These are phyloP conservation scores for Myriosclerotinia scirpicola DNA, from an alignment of 2,329 filamentous ascomycete species.

Conservation along the genomic window DNA sequence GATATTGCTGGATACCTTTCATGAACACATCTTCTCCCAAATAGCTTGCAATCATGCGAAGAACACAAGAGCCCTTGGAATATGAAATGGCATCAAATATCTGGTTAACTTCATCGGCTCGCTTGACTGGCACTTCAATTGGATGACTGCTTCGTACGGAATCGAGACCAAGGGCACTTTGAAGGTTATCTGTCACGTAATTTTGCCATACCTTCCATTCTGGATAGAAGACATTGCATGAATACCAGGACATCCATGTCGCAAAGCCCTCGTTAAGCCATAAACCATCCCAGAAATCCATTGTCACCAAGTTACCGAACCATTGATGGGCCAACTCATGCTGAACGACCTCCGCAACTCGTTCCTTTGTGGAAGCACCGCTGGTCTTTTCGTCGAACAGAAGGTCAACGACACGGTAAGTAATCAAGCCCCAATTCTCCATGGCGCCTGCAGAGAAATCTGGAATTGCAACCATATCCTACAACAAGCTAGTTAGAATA, in stretches of 20 bases:
- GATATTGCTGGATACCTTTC: constrained; percentile 84
- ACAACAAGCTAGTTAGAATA: background rate
- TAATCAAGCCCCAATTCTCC: constrained; percentile 98
- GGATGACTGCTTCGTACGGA: constrained; percentile 93
- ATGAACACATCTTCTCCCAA: constrained; percentile 91
- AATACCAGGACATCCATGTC: constrained; percentile 92
- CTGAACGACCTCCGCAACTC: constrained; percentile 92
- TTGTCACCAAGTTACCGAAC: constrained; percentile 97
- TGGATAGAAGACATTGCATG: constrained; percentile 91
- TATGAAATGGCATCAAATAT: constrained; percentile 99
- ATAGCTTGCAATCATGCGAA: constrained; percentile 96
- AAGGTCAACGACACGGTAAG: constrained; percentile 88
- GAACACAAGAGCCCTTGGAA: constrained; percentile 91
- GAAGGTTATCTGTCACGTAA: constrained; percentile 90
- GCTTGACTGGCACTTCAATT: constrained; percentile 94
- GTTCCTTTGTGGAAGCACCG: constrained; percentile 84
- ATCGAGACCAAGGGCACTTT: constrained; percentile 83
- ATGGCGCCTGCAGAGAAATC: constrained; percentile 92
- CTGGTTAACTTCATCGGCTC: constrained; percentile 94
- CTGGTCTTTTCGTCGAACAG: constrained; percentile 90
- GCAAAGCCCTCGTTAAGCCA: constrained; percentile 96
- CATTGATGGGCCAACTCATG: constrained; percentile 97
- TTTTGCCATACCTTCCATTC: constrained; percentile 99
- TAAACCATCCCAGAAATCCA: constrained; percentile 98
- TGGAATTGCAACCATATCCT: constrained; percentile 89